Percentiles rank a stretch among this genome's conserved stretches.
Evolutionary conservation across 208 protist genomes (phyloP).

Genomic region (Willaertia magna): DNA sequence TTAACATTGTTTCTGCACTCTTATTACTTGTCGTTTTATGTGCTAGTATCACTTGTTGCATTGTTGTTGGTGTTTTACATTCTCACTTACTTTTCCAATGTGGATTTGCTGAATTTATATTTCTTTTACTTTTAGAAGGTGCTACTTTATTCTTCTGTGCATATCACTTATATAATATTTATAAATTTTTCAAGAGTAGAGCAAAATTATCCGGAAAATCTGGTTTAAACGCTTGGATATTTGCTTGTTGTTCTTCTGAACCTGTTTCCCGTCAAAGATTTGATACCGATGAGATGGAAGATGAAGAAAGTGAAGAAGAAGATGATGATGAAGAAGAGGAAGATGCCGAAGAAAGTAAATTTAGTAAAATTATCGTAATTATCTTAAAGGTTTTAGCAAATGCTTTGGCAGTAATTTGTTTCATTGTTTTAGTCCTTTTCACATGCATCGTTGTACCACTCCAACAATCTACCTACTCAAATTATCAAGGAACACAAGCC

Average conservation of each 20-base stretch:
- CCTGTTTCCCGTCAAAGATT: not conserved
- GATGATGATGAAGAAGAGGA: not conserved
- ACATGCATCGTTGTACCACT: not conserved
- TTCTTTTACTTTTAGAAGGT: not conserved
- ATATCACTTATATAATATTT: not conserved
- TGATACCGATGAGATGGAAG: not conserved
- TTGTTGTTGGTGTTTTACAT: not conserved
- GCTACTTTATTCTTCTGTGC: not conserved
- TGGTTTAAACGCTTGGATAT: not conserved
- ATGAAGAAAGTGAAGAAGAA: not conserved
- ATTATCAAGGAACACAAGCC: not conserved
- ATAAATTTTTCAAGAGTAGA: not conserved
- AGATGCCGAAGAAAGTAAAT: not conserved
- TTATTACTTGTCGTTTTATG: not conserved
- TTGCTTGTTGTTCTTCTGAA: not conserved
- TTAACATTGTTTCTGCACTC: not conserved
- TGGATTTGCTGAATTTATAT: slow-evolving; percentile 4
- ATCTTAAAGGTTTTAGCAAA: not conserved
- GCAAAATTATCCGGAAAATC: not conserved
- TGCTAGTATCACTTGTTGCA: not conserved
- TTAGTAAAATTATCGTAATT: not conserved
- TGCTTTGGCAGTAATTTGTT: not conserved
- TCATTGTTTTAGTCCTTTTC: not conserved
- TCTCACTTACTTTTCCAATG: not conserved
- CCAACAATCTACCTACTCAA: not conserved